Evolutionary conservation across 2,329 filamentous ascomycete species (phyloP).

Genomic region (Ascochyta lentis): DNA sequence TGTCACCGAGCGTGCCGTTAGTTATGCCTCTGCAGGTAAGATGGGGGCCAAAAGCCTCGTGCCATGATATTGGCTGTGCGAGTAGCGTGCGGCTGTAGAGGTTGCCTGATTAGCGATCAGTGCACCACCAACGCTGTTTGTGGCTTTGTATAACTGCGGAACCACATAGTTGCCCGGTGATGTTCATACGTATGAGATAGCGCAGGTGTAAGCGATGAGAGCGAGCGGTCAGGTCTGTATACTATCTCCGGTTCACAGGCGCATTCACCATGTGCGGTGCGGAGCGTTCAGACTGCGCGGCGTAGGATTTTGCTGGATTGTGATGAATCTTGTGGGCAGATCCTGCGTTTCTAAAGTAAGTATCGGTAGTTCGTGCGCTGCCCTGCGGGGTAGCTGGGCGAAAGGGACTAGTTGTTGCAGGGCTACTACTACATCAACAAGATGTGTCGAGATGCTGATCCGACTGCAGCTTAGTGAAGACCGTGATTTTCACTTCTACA

Average conservation of each 20-base stretch:
- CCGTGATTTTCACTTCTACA: neutral
- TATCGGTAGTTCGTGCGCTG: neutral
- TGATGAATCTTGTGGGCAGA: too few species aligned
- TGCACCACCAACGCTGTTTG: neutral
- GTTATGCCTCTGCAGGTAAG: neutral
- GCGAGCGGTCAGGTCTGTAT: neutral
- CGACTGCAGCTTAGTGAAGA: neutral
- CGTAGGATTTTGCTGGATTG: neutral
- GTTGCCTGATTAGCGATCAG: neutral
- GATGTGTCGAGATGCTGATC: neutral
- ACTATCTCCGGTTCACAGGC: neutral
- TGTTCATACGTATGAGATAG: neutral
- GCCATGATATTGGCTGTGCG: neutral
- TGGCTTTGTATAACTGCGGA: neutral
- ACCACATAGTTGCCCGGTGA: neutral
- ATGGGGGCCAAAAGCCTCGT: conserved; percentile 1
- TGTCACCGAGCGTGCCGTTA: neutral
- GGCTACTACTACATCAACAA: neutral
- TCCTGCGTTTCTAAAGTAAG: too few species aligned
- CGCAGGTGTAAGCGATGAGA: neutral
- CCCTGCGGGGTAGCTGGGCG: neutral
- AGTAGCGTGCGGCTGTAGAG: conserved; percentile 2
- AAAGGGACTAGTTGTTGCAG: neutral
- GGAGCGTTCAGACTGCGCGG: neutral
- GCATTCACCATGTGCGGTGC: neutral